Conservation (phyloP, 306 rosid genomes). For the Cucurbita pepo region DNA sequence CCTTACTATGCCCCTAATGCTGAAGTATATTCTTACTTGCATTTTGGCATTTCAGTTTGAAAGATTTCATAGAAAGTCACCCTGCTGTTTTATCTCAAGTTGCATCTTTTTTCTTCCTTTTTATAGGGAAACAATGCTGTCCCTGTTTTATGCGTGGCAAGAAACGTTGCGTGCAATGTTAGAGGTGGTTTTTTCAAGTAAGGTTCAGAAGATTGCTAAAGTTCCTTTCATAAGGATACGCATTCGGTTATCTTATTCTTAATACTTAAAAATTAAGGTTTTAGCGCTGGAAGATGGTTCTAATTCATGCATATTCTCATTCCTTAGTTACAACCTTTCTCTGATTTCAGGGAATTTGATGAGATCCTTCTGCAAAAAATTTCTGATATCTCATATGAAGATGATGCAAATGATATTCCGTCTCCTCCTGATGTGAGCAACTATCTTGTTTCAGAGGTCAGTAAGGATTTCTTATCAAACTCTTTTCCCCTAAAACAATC, state of each 20-base stretch:
- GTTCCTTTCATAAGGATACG: background rate
- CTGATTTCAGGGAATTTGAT: slow-evolving; percentile 72
- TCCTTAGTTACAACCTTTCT: slow-evolving; percentile 14
- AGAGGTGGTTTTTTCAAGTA: slow-evolving; percentile 97
- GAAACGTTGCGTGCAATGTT: slow-evolving; percentile 96
- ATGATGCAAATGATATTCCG: slow-evolving; percentile 54
- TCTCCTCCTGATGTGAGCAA: slow-evolving; percentile 88
- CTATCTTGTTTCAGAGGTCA: slow-evolving; percentile 84
- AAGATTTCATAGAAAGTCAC: background rate
- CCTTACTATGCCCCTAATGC: slow-evolving; percentile 98
- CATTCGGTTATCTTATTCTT: background rate
- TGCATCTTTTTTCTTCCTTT: slow-evolving; percentile 11
- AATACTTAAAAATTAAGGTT: slow-evolving; percentile 3
- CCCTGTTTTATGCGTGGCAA: slow-evolving; percentile 92
- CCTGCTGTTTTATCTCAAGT: slow-evolving; percentile 4
- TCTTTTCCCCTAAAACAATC: background rate
- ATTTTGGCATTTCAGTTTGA: slow-evolving; percentile 8
- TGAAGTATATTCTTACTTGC: slow-evolving; percentile 38
- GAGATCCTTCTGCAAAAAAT: slow-evolving; percentile 75
- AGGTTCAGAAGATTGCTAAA: background rate
- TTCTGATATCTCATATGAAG: slow-evolving; percentile 61
- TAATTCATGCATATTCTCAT: background rate
- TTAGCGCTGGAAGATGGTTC: slow-evolving; percentile 8
- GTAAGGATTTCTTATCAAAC: slow-evolving; percentile 1
- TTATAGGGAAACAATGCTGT: slow-evolving; percentile 58